Evolutionary conservation across 495 filamentous ascomycete genomes (phyloP), one percentile per base, ranked within the genome.

Genomic region (Aspergillus conjunctus): DNA sequence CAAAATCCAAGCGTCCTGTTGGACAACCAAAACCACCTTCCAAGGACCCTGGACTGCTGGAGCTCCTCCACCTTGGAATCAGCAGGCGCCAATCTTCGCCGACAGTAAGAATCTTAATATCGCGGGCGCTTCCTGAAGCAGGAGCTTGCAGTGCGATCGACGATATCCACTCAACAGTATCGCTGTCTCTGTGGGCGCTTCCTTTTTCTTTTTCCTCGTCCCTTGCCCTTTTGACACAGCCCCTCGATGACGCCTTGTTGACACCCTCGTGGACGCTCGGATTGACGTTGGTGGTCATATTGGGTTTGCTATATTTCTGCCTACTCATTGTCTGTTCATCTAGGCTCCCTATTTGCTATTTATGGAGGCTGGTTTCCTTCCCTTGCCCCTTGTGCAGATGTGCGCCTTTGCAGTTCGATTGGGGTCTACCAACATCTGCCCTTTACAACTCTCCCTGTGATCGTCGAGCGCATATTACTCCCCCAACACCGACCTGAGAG

Each of bases 311-410:
- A 44, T 20, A 37, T 20, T 59, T 60, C 58, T 60, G 58, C 58
- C 58, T 60, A 51, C n/a, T 15, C 1, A 44, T 49, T 17, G 14
- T 20, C 14, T 31, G 7, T 51, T 7, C 58, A 34, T 46, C 37
- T 39, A 53, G 50, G 34, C 53, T 21, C 10, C 60, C 34, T 22
- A 20, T 58, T 39, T 48, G 54, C 60, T 58, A 52, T 54, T 54
- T 64, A 59, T 59, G 45, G 56, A 56, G 56, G 51, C 48, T 39
- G 45, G 51, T 31, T 37, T 52, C 57, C 49, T 39, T 34, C 34
- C 11, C 46, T 49, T 33, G 46, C 45, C 21, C 41, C 56, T 57
- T 17, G 44, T 50, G 56, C 59, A 54, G 56, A 66, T 66, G 59
- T 51, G 59, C 51, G 55, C 54, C 52, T 62, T 34, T 54, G 52